Evolutionary conservation across 1,139 yeast genomes (phyloP).

Genomic region (Arxiozyma slooffiae): DNA sequence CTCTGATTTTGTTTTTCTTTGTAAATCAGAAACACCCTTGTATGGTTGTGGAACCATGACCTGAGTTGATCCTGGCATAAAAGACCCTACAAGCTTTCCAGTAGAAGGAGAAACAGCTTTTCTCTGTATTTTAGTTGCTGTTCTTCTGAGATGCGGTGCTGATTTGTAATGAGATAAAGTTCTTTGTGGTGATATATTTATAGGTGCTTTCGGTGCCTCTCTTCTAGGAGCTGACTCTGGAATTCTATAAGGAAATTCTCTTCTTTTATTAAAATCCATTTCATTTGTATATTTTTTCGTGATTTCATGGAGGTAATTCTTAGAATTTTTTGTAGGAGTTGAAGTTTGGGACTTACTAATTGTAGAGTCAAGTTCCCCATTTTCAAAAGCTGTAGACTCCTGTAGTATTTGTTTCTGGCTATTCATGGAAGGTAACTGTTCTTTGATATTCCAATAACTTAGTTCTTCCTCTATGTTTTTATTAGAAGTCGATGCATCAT

Average conservation of each 20-base stretch:
- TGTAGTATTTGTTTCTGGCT: background rate
- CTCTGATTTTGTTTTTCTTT: slow-evolving; percentile 10
- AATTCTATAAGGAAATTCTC: slow-evolving; percentile 59
- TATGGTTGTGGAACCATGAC: slow-evolving; percentile 36
- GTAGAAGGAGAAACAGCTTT: slow-evolving; percentile 11
- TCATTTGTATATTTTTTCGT: slow-evolving; percentile 54
- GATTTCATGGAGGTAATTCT: slow-evolving; percentile 51
- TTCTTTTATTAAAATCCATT: slow-evolving; percentile 71
- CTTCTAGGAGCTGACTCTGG: slow-evolving; percentile 49
- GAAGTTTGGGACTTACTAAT: background rate
- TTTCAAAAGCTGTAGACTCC: background rate
- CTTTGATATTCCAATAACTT: slow-evolving; percentile 62
- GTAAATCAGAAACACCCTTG: slow-evolving; percentile 29
- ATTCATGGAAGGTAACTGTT: slow-evolving; percentile 14
- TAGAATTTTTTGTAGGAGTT: slow-evolving; percentile 6
- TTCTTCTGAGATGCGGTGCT: slow-evolving; percentile 14
- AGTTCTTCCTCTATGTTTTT: slow-evolving; percentile 28
- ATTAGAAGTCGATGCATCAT: slow-evolving; percentile 19
- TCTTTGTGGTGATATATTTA: slow-evolving; percentile 28
- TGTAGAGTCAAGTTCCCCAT: background rate
- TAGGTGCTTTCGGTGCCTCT: slow-evolving; percentile 59
- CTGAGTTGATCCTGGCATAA: slow-evolving; percentile 35
- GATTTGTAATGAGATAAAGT: slow-evolving; percentile 5
- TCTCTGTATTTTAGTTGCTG: slow-evolving; percentile 11
- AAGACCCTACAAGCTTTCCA: slow-evolving; percentile 24